Evolutionary conservation across 2,329 filamentous ascomycete species (phyloP).

Genomic region (Eutypella sp.): DNA sequence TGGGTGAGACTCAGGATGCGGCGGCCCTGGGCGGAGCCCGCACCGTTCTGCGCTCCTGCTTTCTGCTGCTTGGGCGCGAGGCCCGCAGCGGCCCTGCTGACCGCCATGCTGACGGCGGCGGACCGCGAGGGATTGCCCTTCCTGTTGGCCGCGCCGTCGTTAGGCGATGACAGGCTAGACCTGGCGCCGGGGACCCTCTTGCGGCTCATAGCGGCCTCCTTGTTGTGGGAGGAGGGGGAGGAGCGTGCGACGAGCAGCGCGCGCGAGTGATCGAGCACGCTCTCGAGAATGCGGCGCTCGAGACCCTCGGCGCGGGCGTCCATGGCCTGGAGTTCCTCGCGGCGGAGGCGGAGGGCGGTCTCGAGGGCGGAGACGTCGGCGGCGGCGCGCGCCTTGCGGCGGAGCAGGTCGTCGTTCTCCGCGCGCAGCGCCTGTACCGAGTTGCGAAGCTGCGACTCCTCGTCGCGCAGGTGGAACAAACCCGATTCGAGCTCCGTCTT

Average conservation of each 20-base stretch:
- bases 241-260: constrained; percentile 76
- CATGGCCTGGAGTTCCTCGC: constrained; percentile 88
- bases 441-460: constrained; percentile 49
- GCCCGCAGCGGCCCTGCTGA: constrained; percentile 47
- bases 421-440: constrained; percentile 54
- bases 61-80: constrained; percentile 33
- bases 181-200: constrained; percentile 43
- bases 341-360: constrained; percentile 80
- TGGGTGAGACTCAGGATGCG: constrained; percentile 89
- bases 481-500: constrained; percentile 57
- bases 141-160: constrained; percentile 7
- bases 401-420: constrained; percentile 70
- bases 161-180: constrained; percentile 35
- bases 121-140: constrained; percentile 18
- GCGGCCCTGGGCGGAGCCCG: constrained; percentile 52
- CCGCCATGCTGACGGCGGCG: constrained; percentile 45
- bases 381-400: constrained; percentile 73
- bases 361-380: constrained; percentile 89
- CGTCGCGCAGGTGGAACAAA: constrained; percentile 44
- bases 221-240: constrained; percentile 35
- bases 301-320: constrained; percentile 82
- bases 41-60: not conserved
- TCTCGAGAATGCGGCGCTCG: constrained; percentile 88
- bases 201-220: constrained; percentile 50
- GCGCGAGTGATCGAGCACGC: constrained; percentile 92